Percentiles rank a stretch among this genome's conserved stretches.
phyloP scores from a whole-genome alignment of 2,329 filamentous ascomycete genomes.

The Colletotrichum higginsianum region DNA sequence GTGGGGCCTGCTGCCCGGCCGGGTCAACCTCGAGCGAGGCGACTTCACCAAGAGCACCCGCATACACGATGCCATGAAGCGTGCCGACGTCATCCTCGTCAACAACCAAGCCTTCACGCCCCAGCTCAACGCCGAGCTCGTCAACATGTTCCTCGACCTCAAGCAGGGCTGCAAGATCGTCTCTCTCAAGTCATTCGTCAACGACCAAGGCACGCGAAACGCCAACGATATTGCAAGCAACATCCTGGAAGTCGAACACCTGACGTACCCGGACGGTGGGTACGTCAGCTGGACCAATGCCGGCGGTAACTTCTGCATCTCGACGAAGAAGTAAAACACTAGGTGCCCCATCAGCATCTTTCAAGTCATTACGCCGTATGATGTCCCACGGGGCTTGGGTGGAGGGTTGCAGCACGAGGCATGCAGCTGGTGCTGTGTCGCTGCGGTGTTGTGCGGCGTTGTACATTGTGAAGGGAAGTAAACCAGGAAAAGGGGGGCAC shows the following conservation, averaged over 20 bases:
- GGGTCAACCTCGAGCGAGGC: conserved; percentile 84
- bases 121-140: conserved; percentile 85
- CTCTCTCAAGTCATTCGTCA: conserved; percentile 92
- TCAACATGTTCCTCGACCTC: conserved; percentile 92
- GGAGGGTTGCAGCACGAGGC: neutral
- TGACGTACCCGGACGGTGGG: conserved; percentile 68
- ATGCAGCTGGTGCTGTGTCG: neutral
- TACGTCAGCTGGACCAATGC: conserved; percentile 95
- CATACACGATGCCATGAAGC: conserved; percentile 81
- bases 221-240: conserved; percentile 85
- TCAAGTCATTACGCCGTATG: conserved; percentile 30
- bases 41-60: conserved; percentile 84
- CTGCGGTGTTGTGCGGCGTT: conserved; percentile 1
- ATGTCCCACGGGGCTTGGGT: conserved; percentile 38
- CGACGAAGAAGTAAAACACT: conserved; percentile 75
- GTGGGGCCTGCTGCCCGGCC: conserved; percentile 88
- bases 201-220: conserved; percentile 84
- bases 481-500: neutral
- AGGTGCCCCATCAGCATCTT: conserved; percentile 48
- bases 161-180: conserved; percentile 93
- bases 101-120: conserved; percentile 98
- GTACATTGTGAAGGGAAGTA: conserved; percentile 23
- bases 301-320: conserved; percentile 89
- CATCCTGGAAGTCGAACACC: conserved; percentile 81
- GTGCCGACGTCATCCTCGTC: conserved; percentile 94